Base-by-base conservation (phyloP, 2,329 filamentous ascomycete genomes). In the Fusarium zealandicum region DNA sequence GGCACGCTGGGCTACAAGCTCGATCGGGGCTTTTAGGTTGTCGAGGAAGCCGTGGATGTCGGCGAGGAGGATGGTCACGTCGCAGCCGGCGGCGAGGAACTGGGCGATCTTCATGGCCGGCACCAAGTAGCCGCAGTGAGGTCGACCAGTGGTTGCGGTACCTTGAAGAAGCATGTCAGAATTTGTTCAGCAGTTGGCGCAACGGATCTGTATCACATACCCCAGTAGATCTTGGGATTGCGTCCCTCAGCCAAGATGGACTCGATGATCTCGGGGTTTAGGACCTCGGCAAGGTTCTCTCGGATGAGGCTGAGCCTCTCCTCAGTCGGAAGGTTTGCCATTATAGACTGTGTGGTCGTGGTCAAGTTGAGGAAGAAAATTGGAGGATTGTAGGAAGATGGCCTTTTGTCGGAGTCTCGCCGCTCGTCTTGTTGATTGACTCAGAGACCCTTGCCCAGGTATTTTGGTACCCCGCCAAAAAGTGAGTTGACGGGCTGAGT, bases 71-170 rank as follows among this genome's bases (percentile, higher is more conserved):
- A 96, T 82, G 50, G 85, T 90, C 54, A 96, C 86, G 54, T 92
- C 84, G 77, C 92, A 96, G 31, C 89, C 92, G 25, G 93, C 92
- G 30, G 85, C 83, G 28, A 97, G 85, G 69, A 96, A 86, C 72
- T 97, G 89, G 32, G 92, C 92, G 59, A 97, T 89, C 76, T 97
- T 97, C 70, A 96, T 85, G 66, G 90, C 88, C 6, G 92, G 88
- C 9, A 95, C 89, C 59, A 96, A 90, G 81, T 96, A 96, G 65
- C 91, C 93, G 72, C 86, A 90, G 74, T 97, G 93, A 48, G 92
- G 92, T 55, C 88, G 83, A n/a, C 92, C 92, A 0, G 92, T 96
- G 13, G 91, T 92, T 14, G 90, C 90, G 32, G 89, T 93, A 35
- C 89, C 84, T 84, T 45, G 6, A n/a, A 27, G 45, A 16, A n/a